Evolutionary conservation across 371 early-diverging fungal genomes (phyloP), one percentile per base, ranked within the genome.

Genomic region (Apophysomyces ossiformis): DNA sequence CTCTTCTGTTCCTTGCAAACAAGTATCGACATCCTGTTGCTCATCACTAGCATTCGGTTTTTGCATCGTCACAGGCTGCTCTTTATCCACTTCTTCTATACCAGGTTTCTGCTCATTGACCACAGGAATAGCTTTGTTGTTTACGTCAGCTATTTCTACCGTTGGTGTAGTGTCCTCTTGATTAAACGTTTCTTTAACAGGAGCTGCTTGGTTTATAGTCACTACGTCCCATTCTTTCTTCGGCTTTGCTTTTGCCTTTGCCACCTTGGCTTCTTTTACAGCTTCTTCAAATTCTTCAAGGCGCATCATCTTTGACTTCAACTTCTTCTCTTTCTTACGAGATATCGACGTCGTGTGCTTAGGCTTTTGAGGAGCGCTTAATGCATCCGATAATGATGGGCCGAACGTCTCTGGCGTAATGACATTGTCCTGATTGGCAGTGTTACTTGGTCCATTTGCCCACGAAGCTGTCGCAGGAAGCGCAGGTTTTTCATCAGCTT

Each of bases 401-500:
- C 80, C 83, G 60, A 79, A 79, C 38, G 77, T 72, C 11, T 65
- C 73, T 47, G 83, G 85, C 5, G 79, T 78, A 5, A 73, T 72
- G 1, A 75, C 72, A 56, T 63, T 81, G 7, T 72, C 74, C 7
- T 71, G 64, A 2, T 63, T 72, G 11, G 76, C 70, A 0, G 80
- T 66, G 5, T 71, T 68, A 37, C 75, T 72, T 57, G 59, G 60
- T 15, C 78, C 72, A 50, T 78, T 85, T 8, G 85, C 89, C 89
- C 89, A 89, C 0, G 89, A 87, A 0, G 87, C 89, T 15, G 86
- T 81, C 11, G 85, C 83, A 4, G 89, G 89, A n/a, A 89, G 66
- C 32, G 87, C 87, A 15, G 87, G 86, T 57, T 77, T 81, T 57
- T 82, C 81, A 7, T 68, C 66, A 26, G 68, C 65, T 67, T 69